These are phyloP conservation scores for Rutidosis leptorrhynchoides DNA, from an alignment of 129 eudicot genomes.

Conservation along the genomic window DNA sequence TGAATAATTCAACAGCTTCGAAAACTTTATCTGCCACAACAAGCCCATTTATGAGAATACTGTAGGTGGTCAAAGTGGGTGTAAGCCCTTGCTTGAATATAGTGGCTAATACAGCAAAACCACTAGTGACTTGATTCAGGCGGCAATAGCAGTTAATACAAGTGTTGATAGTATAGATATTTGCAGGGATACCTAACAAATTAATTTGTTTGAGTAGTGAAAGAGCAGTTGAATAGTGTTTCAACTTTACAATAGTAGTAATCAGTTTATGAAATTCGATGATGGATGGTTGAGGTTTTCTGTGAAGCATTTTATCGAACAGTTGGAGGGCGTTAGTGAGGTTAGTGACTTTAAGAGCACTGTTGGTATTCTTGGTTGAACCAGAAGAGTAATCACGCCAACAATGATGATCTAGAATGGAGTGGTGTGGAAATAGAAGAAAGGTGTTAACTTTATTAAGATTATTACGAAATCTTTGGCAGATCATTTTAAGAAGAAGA, in stretches of 20 bases:
- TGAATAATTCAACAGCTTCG: slow-evolving; percentile 35
- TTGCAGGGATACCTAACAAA: slow-evolving; percentile 9
- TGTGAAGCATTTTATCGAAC: slow-evolving; percentile 39
- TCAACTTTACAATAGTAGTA: slow-evolving; percentile 25
- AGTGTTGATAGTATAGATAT: slow-evolving; percentile 26
- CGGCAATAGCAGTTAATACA: slow-evolving; percentile 29
- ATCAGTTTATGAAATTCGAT: slow-evolving; percentile 25
- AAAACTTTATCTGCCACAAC: slow-evolving; percentile 11
- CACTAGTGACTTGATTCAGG: slow-evolving; percentile 24
- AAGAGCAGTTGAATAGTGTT: slow-evolving; percentile 29
- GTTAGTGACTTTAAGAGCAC: background rate
- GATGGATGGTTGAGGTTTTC: slow-evolving; percentile 32
- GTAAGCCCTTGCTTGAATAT: slow-evolving; percentile 10
- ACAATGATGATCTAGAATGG: no score
- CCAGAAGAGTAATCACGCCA: no score
- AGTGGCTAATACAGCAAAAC: slow-evolving; percentile 35
- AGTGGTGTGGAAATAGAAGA: no score
- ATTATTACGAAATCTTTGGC: no score
- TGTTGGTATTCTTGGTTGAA: background rate
- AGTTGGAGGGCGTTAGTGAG: slow-evolving; percentile 34
- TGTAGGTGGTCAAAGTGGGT: slow-evolving; percentile 27
- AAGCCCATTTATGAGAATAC: slow-evolving; percentile 35
- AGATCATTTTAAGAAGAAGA: no score
- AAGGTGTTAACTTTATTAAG: no score
- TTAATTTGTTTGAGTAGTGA: slow-evolving; percentile 23